Evolutionary conservation across 331 rosid species (phyloP).

Genomic region (Quercus tomentella): DNA sequence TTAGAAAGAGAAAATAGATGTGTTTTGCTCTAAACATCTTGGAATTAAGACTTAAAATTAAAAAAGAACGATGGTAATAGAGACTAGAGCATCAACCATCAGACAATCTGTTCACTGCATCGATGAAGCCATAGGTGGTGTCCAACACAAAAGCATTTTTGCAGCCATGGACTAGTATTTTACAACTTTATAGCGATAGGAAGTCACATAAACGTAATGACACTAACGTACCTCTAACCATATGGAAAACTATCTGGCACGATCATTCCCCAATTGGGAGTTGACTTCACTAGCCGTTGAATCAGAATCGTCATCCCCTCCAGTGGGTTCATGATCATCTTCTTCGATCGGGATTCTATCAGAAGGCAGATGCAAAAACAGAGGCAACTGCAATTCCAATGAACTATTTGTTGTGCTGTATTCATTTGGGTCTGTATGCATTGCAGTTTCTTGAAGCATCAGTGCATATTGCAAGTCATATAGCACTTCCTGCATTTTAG

Average conservation of each 20-base stretch:
- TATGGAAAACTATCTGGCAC: conserved; percentile 15
- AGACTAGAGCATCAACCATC: too few relatives aligned
- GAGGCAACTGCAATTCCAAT: conserved; percentile 30
- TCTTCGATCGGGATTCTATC: conserved; percentile 21
- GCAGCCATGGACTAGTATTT: neutral
- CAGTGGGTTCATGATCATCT: conserved; percentile 28
- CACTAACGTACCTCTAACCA: neutral
- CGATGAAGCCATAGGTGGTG: too few relatives aligned
- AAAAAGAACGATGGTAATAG: too few relatives aligned
- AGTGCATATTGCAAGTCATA: conserved; percentile 60
- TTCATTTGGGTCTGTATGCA: conserved; percentile 36
- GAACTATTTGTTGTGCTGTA: conserved; percentile 42
- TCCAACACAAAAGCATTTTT: neutral
- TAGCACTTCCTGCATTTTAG: conserved; percentile 43
- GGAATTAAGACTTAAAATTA: too few relatives aligned
- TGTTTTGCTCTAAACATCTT: too few relatives aligned
- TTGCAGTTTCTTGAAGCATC: conserved; percentile 57
- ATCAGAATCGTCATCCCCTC: conserved; percentile 18
- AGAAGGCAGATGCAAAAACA: conserved; percentile 35
- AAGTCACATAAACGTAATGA: neutral
- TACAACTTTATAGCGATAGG: neutral
- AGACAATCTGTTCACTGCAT: too few relatives aligned
- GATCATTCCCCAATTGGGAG: conserved; percentile 23
- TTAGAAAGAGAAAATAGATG: too few relatives aligned
- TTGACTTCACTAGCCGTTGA: conserved; percentile 17